Evolutionary conservation across 352 stramenopile genomes (phyloP).

Genomic region (Paralagenidium karlingii): DNA sequence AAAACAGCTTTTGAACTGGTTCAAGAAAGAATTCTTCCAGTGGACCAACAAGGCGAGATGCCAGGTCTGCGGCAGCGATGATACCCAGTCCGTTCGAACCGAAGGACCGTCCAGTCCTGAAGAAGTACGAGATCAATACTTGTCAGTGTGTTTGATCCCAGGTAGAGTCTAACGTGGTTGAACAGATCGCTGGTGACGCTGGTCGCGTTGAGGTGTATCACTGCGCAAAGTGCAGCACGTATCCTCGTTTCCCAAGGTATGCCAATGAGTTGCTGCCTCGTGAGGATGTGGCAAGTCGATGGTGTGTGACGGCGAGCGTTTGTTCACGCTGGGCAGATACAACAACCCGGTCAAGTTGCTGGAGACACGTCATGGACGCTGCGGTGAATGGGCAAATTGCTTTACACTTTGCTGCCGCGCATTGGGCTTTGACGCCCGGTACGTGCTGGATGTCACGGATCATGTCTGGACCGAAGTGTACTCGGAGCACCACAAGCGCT

Average conservation of each 20-base stretch:
- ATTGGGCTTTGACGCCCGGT: constrained; percentile 85
- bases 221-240: constrained; percentile 33
- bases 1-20: constrained; percentile 75
- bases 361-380: constrained; percentile 71
- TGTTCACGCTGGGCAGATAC: too few species aligned
- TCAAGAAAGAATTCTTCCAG: constrained; percentile 85
- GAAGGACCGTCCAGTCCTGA: constrained; percentile 39
- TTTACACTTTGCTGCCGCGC: constrained; percentile 86
- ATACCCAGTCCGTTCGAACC: constrained; percentile 25
- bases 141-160: not conserved
- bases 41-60: constrained; percentile 84
- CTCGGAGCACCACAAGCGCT: constrained; percentile 56
- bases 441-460: constrained; percentile 90
- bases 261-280: not conserved
- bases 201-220: constrained; percentile 80
- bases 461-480: constrained; percentile 94
- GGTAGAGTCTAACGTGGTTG: constrained; percentile 1
- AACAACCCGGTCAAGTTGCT: constrained; percentile 85
- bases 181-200: too few species aligned
- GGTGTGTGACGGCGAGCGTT: not conserved
- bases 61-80: constrained; percentile 24
- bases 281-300: not conserved
- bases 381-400: constrained; percentile 90
- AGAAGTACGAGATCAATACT: constrained; percentile 14
- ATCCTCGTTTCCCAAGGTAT: constrained; percentile 79